These are phyloP conservation scores for Dendrocalamus sinicus DNA, from an alignment of 176 grass and related monocot species.

Conservation along the genomic window DNA sequence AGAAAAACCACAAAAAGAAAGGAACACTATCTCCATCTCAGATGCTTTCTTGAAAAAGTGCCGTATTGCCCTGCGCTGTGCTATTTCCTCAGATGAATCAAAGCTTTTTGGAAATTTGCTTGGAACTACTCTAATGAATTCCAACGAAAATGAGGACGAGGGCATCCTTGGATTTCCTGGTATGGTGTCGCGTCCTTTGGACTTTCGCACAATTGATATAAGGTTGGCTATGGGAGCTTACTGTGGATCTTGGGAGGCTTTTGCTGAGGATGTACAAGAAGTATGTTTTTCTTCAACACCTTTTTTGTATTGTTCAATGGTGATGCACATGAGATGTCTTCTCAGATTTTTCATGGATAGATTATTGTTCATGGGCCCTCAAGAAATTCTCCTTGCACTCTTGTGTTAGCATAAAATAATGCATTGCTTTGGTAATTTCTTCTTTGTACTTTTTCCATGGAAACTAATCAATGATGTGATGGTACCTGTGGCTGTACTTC, in stretches of 20 bases:
- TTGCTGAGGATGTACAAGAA: conserved; percentile 92
- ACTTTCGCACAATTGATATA: conserved; percentile 97
- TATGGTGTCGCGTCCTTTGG: conserved; percentile 93
- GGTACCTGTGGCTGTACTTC: background rate
- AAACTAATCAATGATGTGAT: background rate
- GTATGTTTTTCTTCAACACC: conserved; percentile 55
- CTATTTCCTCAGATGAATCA: conserved; percentile 78
- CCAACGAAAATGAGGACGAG: conserved; percentile 90
- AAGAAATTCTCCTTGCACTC: conserved; percentile 30
- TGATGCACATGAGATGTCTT: background rate
- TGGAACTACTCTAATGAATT: conserved; percentile 81
- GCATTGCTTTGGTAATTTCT: background rate
- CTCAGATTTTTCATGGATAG: conserved; percentile 4
- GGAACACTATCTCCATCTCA: conserved; percentile 69
- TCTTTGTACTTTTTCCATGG: conserved; percentile 13
- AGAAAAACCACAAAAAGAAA: conserved; percentile 60
- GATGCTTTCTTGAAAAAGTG: conserved; percentile 86
- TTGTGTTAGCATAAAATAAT: conserved; percentile 16
- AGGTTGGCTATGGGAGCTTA: conserved; percentile 89
- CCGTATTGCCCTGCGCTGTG: conserved; percentile 68
- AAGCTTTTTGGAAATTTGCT: conserved; percentile 96
- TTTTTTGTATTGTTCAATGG: conserved; percentile 39
- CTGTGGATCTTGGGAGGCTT: conserved; percentile 79
- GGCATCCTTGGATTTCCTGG: conserved; percentile 97
- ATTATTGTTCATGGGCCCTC: conserved; percentile 14